These are phyloP conservation scores for Gyromitra esculenta DNA, from an alignment of 2,329 filamentous ascomycete species.

Conservation along the genomic window DNA sequence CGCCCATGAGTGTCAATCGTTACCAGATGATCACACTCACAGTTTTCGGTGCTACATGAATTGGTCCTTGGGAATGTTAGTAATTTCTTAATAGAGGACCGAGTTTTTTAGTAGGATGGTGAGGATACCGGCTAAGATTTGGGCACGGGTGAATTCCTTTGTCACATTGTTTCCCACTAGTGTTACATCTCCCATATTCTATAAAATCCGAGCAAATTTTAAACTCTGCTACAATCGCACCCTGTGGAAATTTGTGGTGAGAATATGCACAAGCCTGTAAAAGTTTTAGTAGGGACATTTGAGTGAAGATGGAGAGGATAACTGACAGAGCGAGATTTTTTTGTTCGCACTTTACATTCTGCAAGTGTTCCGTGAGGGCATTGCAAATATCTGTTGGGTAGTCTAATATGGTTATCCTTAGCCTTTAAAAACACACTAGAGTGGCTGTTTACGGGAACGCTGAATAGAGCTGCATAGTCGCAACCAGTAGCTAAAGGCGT, in stretches of 20 bases:
- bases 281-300: neutral
- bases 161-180: neutral
- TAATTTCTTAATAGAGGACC: too few species aligned
- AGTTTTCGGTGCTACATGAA: neutral
- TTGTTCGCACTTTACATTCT: neutral
- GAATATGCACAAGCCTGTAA: neutral
- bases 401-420: neutral
- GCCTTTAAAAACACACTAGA: neutral
- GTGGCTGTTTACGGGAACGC: neutral
- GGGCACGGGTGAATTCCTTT: constrained; percentile 17
- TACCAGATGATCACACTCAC: neutral
- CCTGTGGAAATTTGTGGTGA: neutral
- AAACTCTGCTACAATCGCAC: neutral
- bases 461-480: constrained; percentile 21
- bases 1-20: constrained; percentile 9
- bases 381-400: neutral
- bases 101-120: neutral
- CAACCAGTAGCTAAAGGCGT: neutral
- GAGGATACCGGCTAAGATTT: neutral
- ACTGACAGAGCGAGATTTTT: neutral
- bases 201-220: constrained; percentile 7
- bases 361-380: neutral
- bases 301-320: neutral
- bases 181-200: neutral
- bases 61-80: constrained; percentile 1